Conservation (phyloP, 495 filamentous ascomycete genomes). For the Bathelium albidoporum region DNA sequence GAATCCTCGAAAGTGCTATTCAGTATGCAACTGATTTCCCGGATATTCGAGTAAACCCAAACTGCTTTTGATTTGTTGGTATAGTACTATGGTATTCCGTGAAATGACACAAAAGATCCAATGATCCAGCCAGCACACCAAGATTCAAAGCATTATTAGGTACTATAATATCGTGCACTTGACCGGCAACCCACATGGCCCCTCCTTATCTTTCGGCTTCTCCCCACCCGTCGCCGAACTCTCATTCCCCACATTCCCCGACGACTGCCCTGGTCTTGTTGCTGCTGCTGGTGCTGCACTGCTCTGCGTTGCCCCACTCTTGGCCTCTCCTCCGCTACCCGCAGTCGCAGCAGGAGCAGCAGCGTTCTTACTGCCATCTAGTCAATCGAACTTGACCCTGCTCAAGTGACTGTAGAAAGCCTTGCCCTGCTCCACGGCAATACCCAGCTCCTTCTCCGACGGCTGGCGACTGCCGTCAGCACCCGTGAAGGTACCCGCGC, state of each 20-base stretch:
- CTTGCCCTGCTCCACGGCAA: conserved; percentile 77
- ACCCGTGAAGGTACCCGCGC: conserved; percentile 81
- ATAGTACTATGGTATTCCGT: no score
- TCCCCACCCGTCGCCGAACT: conserved; percentile 8
- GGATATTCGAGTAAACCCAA: background rate
- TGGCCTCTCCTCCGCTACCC: conserved; percentile 4
- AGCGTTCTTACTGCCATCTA: conserved; percentile 47
- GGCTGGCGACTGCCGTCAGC: conserved; percentile 76
- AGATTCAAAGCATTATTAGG: background rate
- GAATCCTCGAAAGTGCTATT: no score
- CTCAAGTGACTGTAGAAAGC: conserved; percentile 70
- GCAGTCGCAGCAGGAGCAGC: conserved; percentile 11
- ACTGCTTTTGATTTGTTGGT: background rate
- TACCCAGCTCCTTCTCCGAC: conserved; percentile 55
- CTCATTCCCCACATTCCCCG: conserved; percentile 3
- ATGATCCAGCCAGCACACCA: no score
- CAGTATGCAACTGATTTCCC: no score
- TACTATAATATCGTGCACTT: conserved; percentile 54
- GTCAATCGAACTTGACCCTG: conserved; percentile 70
- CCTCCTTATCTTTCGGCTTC: conserved; percentile 31
- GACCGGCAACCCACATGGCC: conserved; percentile 60
- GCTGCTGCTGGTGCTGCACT: background rate
- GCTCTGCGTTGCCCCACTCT: background rate
- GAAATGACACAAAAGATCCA: no score
- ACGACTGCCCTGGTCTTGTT: conserved; percentile 4